These are phyloP conservation scores for Leavenworthia alabamica DNA, from an alignment of 345 rosid species.

Conservation along the genomic window DNA sequence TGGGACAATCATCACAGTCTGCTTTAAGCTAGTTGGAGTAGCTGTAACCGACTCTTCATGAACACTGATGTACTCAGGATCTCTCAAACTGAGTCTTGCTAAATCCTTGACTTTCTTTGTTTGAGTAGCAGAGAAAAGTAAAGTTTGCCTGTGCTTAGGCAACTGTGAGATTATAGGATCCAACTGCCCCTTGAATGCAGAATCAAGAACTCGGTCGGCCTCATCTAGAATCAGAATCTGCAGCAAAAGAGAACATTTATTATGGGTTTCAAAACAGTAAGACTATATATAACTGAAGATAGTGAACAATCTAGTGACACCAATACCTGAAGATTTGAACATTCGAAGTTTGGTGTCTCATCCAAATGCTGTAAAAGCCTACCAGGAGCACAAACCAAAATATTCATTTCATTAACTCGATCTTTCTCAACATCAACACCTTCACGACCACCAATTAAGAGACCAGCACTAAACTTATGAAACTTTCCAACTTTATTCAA, in stretches of 20 bases:
- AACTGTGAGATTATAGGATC: constrained; percentile 88
- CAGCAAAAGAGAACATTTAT: background rate
- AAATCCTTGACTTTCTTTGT: constrained; percentile 92
- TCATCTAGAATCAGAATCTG: constrained; percentile 95
- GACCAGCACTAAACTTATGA: constrained; percentile 81
- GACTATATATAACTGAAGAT: too few relatives aligned
- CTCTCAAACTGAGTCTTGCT: constrained; percentile 92
- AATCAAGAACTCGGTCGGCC: constrained; percentile 96
- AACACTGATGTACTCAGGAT: constrained; percentile 89
- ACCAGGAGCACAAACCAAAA: constrained; percentile 91
- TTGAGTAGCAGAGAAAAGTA: constrained; percentile 95
- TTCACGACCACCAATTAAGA: constrained; percentile 84
- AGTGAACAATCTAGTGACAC: background rate
- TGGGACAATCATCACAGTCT: constrained; percentile 79
- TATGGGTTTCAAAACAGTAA: background rate
- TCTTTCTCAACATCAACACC: constrained; percentile 79
- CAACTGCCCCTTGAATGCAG: constrained; percentile 71
- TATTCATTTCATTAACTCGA: constrained; percentile 64
- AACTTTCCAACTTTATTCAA: constrained; percentile 64
- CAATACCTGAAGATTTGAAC: constrained; percentile 84
- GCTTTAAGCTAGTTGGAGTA: constrained; percentile 71
- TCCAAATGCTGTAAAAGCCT: constrained; percentile 98
- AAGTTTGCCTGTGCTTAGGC: constrained; percentile 72
- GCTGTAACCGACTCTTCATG: constrained; percentile 78
- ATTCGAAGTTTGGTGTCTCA: constrained; percentile 89